phyloP scores from a whole-genome alignment of 768 basidiomycete species.

The Trametes maxima region DNA sequence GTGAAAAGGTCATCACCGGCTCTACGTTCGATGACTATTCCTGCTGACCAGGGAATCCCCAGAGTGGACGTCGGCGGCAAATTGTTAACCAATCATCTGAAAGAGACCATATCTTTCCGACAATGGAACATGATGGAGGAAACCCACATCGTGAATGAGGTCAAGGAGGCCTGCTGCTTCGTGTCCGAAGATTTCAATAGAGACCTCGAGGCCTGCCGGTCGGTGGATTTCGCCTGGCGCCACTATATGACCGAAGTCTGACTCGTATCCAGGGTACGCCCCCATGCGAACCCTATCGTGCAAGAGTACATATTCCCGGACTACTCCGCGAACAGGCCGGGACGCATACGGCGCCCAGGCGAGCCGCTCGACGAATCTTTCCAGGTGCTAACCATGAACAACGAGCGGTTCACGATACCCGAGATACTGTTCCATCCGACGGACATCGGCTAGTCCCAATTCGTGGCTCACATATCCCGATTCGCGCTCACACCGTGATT shows the following conservation, averaged over 20 bases:
- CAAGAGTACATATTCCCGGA: constrained; percentile 93
- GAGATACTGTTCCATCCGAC: constrained; percentile 89
- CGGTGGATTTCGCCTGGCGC: constrained; percentile 34
- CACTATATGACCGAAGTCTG: constrained; percentile 1
- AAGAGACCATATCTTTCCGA: constrained; percentile 90
- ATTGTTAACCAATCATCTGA: constrained; percentile 92
- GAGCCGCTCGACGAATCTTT: constrained; percentile 57
- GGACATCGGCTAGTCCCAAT: constrained; percentile 67
- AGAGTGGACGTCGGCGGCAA: constrained; percentile 97
- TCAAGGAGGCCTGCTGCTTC: constrained; percentile 90
- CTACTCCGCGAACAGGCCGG: constrained; percentile 66
- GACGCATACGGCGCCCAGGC: constrained; percentile 54
- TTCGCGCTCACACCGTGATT: constrained; percentile 14
- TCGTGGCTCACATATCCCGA: not conserved
- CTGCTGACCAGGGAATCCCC: constrained; percentile 9
- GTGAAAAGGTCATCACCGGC: constrained; percentile 65
- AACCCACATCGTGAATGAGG: constrained; percentile 89
- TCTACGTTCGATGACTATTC: not conserved
- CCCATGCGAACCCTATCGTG: constrained; percentile 66
- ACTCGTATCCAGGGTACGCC: constrained; percentile 45
- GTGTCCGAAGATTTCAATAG: constrained; percentile 70
- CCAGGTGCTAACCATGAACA: constrained; percentile 83
- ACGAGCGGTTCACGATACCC: constrained; percentile 91
- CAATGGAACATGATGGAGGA: constrained; percentile 99
- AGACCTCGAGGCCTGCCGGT: constrained; percentile 84